Conservation (phyloP, 1,284 basidiomycete species). For the Trametes polyzona region DNA sequence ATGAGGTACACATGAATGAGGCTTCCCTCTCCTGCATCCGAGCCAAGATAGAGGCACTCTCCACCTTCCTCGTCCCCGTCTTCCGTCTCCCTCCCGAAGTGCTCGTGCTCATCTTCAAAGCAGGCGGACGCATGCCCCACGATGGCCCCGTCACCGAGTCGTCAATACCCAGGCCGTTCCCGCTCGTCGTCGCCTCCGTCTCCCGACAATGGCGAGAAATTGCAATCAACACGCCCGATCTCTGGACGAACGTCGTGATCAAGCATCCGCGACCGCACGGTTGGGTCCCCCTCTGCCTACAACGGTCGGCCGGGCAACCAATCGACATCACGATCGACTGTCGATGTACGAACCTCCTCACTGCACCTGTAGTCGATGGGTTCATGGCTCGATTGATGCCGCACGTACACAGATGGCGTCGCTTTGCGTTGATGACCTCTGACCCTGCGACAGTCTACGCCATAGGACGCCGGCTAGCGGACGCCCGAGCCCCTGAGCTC, state of each 20-base stretch:
- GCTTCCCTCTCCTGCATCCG: constrained; percentile 25
- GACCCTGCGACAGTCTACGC: constrained; percentile 25
- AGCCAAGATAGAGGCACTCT: constrained; percentile 25
- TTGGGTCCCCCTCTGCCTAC: constrained; percentile 29
- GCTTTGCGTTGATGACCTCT: constrained; percentile 28
- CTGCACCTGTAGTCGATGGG: constrained; percentile 19
- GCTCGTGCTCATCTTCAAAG: constrained; percentile 24
- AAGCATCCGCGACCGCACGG: constrained; percentile 23
- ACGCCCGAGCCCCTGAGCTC: constrained; percentile 25
- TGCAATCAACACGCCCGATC: constrained; percentile 28
- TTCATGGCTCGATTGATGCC: constrained; percentile 22
- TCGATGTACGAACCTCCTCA: constrained; percentile 21
- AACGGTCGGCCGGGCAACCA: constrained; percentile 22
- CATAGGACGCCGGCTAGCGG: constrained; percentile 24
- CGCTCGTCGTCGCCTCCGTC: constrained; percentile 32
- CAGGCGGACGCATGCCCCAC: constrained; percentile 24
- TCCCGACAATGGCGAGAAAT: constrained; percentile 35
- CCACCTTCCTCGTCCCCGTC: constrained; percentile 22
- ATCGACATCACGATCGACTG: constrained; percentile 34
- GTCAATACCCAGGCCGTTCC: constrained; percentile 24
- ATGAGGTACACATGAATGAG: constrained; percentile 26
- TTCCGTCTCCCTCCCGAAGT: constrained; percentile 24
- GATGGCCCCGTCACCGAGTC: constrained; percentile 24
- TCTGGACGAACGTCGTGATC: constrained; percentile 35
- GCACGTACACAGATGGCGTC: constrained; percentile 29